A percentile compares a stretch with the other conserved stretches of the same genome.
Evolutionary conservation across 768 basidiomycete species (phyloP).

Genomic region (Bullera alba): DNA sequence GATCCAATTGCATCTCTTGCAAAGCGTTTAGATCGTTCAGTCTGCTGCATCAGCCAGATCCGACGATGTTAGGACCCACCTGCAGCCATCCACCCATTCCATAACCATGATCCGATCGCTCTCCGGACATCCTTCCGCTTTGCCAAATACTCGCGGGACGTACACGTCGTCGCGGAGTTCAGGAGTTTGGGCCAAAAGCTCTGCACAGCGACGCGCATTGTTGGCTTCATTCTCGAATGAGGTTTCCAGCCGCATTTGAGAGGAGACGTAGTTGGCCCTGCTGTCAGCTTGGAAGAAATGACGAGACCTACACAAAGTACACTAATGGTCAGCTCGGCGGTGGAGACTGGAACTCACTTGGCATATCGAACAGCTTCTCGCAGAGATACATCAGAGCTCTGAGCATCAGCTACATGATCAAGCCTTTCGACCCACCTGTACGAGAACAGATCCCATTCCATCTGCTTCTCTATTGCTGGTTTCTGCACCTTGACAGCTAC

Average conservation of each 20-base stretch:
- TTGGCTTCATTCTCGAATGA: slow-evolving; percentile 72
- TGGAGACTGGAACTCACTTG: slow-evolving; percentile 45
- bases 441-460: slow-evolving; percentile 55
- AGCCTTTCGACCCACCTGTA: slow-evolving; percentile 30
- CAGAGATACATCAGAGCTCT: slow-evolving; percentile 46
- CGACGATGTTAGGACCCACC: slow-evolving; percentile 21
- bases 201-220: slow-evolving; percentile 66
- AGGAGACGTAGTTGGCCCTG: slow-evolving; percentile 53
- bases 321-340: slow-evolving; percentile 13
- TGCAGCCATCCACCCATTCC: slow-evolving; percentile 46
- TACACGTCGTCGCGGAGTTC: slow-evolving; percentile 63
- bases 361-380: slow-evolving; percentile 69
- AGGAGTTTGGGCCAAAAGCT: slow-evolving; percentile 64
- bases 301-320: slow-evolving; percentile 47
- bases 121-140: slow-evolving; percentile 32
- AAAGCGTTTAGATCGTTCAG: slow-evolving; percentile 47
- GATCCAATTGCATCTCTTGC: slow-evolving; percentile 40
- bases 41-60: slow-evolving; percentile 13
- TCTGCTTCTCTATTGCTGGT: slow-evolving; percentile 75
- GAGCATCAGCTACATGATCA: slow-evolving; percentile 35
- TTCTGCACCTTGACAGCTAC: slow-evolving; percentile 92
- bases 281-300: slow-evolving; percentile 32
- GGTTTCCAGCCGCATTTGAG: slow-evolving; percentile 74
- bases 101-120: slow-evolving; percentile 61
- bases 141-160: slow-evolving; percentile 54